Conservation (phyloP, 2,329 filamentous ascomycete genomes). For the Chalaropsis thielavioides region DNA sequence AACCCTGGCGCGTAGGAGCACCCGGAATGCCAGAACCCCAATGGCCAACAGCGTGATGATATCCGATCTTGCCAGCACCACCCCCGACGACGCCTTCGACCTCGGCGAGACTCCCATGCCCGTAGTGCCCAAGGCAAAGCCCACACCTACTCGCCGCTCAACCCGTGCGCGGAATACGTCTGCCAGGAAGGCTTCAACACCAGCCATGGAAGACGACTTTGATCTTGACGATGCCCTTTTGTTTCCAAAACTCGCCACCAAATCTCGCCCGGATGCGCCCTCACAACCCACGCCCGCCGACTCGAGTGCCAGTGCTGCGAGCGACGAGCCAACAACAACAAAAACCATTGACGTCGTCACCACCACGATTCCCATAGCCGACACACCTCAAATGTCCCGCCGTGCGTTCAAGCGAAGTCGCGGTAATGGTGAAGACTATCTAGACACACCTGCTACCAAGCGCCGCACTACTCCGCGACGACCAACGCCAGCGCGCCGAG, state of each 20-base stretch:
- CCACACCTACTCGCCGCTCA: slow-evolving; percentile 3
- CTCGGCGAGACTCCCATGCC: slow-evolving; percentile 5
- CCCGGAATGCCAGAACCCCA: neutral
- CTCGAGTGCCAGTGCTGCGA: slow-evolving; percentile 9
- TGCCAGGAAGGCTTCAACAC: neutral
- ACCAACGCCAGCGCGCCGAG: slow-evolving; percentile 10
- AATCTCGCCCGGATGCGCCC: neutral
- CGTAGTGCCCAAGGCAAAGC: neutral
- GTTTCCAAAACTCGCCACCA: neutral
- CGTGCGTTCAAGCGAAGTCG: neutral
- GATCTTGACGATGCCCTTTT: neutral
- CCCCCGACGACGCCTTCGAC: slow-evolving; percentile 10
- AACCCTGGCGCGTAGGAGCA: neutral
- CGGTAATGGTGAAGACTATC: neutral
- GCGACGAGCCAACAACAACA: slow-evolving; percentile 9
- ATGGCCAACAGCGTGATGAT: slow-evolving; percentile 9
- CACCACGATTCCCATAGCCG: slow-evolving; percentile 12
- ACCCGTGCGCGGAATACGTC: neutral
- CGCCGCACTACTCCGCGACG: neutral
- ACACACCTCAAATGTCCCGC: slow-evolving; percentile 11
- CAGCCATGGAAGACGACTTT: neutral
- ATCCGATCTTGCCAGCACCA: slow-evolving; percentile 16
- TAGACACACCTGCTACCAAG: slow-evolving; percentile 7
- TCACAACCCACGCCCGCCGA: slow-evolving; percentile 6
- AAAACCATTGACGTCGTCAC: slow-evolving; percentile 12